These are phyloP conservation scores for Fusarium buharicum DNA, from an alignment of 2,329 filamentous ascomycete species.

Conservation along the genomic window DNA sequence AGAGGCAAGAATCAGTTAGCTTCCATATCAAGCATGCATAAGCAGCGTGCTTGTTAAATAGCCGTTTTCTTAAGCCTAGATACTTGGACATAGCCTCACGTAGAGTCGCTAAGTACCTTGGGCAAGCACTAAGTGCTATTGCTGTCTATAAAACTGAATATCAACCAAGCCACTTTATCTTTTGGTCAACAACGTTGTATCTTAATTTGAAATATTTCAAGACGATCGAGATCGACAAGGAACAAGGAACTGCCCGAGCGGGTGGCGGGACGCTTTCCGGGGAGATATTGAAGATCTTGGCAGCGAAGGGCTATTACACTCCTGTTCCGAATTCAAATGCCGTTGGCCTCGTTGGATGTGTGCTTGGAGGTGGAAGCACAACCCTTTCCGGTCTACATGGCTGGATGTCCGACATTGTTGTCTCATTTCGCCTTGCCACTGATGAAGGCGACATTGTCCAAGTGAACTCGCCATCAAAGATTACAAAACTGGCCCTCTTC, in stretches of 20 bases:
- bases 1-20: too few species aligned
- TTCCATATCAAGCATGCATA: too few species aligned
- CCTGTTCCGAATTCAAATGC: constrained; percentile 43
- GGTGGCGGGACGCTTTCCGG: constrained; percentile 47
- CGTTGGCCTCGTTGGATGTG: constrained; percentile 44
- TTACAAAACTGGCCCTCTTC: constrained; percentile 46
- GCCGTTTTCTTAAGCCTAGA: too few species aligned
- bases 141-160: too few species aligned
- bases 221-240: constrained; percentile 44
- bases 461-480: constrained; percentile 17
- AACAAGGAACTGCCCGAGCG: constrained; percentile 38
- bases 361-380: constrained; percentile 46
- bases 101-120: too few species aligned
- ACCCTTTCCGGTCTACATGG: constrained; percentile 47
- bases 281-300: constrained; percentile 42
- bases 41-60: too few species aligned
- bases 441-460: constrained; percentile 27
- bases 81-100: too few species aligned
- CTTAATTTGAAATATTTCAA: constrained; percentile 50
- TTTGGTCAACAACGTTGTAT: constrained; percentile 47
- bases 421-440: constrained; percentile 46
- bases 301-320: constrained; percentile 48
- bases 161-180: constrained; percentile 39
- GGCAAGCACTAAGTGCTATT: too few species aligned
- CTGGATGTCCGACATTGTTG: constrained; percentile 48